Base-by-base conservation (phyloP, 306 rosid species). In the Trifolium pratense region DNA sequence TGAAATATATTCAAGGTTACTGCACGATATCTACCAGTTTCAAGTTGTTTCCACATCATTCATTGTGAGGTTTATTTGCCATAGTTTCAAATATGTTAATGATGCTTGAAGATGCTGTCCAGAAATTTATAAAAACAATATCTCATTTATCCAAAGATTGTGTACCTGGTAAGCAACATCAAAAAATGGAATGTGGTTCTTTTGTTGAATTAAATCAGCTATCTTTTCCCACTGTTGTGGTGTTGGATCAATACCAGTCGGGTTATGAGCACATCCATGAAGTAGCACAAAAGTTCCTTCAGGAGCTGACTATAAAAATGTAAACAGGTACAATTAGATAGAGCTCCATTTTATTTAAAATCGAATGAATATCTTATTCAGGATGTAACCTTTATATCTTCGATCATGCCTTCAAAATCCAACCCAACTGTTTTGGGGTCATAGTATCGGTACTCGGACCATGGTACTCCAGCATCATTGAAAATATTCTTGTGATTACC, bases 181-280 rank as follows among this genome's bases (percentile, higher is more conserved):
- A 58, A 94, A 94, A 85, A 94, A 94, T 72, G 99, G 96, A 64
- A 91, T 86, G 72, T 84, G 97, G 82, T 85, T 89, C 82, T 91
- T 91, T 32, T 86, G 82, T 75, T 88, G 89, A 84, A 94, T 90
- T 74, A 91, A 81, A 86, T 91, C 96, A 45, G 93, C 99, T 80
- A 94, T 91, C 75, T 82, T 91, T 76, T 87, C 95, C 99, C 99
- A 94, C 80, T 94, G 99, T 26, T 91, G 90, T 26, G 80, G 88
- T 16, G 96, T 91, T 56, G 97, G 99, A 81, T 94, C 99, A 66
- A 94, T 94, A 78, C 99, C 99, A 48, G 99, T 91, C 43, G 99
- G 99, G 80, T 94, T 91, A 84, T 94, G 99, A 62, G 99, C 99
- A 83, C 99, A 94, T 76, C 99, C 99, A 87, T 94, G 99, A 81